Base-by-base conservation (phyloP, 345 rosid species). In the Pelargonium nanum region DNA sequence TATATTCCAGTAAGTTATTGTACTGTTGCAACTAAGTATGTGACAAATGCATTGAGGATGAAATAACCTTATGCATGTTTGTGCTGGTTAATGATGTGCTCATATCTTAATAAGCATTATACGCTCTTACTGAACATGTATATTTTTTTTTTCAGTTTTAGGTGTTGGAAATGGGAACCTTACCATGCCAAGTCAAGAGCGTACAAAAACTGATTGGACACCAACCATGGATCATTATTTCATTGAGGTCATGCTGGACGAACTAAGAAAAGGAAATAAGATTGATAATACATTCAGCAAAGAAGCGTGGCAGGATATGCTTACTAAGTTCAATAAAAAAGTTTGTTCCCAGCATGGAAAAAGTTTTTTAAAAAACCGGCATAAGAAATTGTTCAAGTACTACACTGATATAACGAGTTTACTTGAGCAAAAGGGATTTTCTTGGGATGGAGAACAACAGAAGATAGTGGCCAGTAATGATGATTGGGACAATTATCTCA, bases 291-390 rank as follows among this genome's bases (percentile, higher is more conserved):
- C 70, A 34, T 81, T 76, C 65, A 60, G 61, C 57, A 74, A 67
- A 60, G 68, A 62, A 24, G 79, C 81, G 40, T 81, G 85, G 85
- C 68, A 69, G 62, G 68, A 76, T 20, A 78, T 81, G 77, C 73
- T 78, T 22, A 55, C 65, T 59, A 57, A 67, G 56, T 78, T 81
- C 74, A 81, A 76, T 57, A 61, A 63, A 28, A 72, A 70, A 64
- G 78, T 78, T 64, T 19, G 66, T 69, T 57, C 57, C 50, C 77
- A 67, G 53, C 61, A 62, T 24, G 74, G 59, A 4, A 75, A 60
- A 65, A 63, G 64, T 32, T 48, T 73, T 67, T 59, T 81, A 55
- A 78, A 53, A 69, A 68, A 21, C 22, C 73, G 73, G 22, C 67
- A 65, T 62, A 71, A 59, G 64, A 78, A 69, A 72, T 64, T 78